Conservation (phyloP, 805 yeast species). For the Wickerhamomyces kurtzmanii region DNA sequence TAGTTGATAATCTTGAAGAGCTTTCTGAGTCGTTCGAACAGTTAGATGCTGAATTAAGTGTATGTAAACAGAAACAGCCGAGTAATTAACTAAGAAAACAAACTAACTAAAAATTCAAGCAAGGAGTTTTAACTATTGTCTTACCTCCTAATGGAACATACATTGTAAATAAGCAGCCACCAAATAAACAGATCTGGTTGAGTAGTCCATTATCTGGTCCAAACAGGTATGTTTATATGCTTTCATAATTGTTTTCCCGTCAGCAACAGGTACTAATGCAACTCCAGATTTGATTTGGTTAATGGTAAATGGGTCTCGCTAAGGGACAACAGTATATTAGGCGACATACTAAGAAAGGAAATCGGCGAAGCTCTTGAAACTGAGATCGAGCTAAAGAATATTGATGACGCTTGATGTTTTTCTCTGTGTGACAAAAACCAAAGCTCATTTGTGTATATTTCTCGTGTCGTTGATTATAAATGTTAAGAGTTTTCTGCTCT, state of each 20-base stretch:
- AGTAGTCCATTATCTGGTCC: conserved; percentile 94
- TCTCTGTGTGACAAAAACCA: too few species aligned
- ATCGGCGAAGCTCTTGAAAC: conserved; percentile 23
- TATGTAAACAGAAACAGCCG: conserved; percentile 13
- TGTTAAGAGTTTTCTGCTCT: too few species aligned
- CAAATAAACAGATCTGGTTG: conserved; percentile 94
- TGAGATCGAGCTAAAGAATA: conserved; percentile 11
- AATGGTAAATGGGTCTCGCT: conserved; percentile 71
- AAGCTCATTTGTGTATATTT: too few species aligned
- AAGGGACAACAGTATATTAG: conserved; percentile 47
- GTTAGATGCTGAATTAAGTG: conserved; percentile 65
- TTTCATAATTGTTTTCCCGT: too few species aligned
- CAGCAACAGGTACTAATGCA: too few species aligned
- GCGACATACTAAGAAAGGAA: conserved; percentile 42
- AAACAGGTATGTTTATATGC: too few species aligned
- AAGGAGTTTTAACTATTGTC: conserved; percentile 77
- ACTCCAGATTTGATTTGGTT: conserved; percentile 57
- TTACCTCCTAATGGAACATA: conserved; percentile 72
- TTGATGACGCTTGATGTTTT: conserved; percentile 10
- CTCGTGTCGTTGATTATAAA: too few species aligned
- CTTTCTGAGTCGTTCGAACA: conserved; percentile 54
- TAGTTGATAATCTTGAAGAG: conserved; percentile 59
- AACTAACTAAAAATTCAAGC: conserved; percentile 21
- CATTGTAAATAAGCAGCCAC: conserved; percentile 95
- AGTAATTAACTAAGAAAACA: conserved; percentile 2